Percentiles rank a stretch among this genome's conserved stretches.
These are phyloP conservation scores for Quercus ilex DNA, from an alignment of 306 rosid species.

Conservation along the genomic window DNA sequence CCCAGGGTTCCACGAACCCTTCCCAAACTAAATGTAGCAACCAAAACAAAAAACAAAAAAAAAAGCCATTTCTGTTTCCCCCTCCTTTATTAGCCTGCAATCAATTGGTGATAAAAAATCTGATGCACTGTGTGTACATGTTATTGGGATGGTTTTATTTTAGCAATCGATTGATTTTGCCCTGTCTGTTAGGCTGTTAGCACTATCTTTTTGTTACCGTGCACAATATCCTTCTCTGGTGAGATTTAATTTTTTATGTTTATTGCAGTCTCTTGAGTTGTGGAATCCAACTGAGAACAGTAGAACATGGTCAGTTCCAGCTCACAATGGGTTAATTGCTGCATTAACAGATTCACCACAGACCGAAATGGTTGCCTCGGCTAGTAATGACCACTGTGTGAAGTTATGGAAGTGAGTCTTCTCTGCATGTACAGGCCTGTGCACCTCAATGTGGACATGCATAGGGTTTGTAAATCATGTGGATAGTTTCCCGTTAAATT, in stretches of 20 bases:
- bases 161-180: background rate
- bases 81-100: background rate
- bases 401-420: slow-evolving; percentile 58
- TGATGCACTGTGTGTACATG: background rate
- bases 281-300: slow-evolving; percentile 44
- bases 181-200: background rate
- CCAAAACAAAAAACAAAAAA: too few species aligned
- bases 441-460: background rate
- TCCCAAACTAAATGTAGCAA: too few species aligned
- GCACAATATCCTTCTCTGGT: background rate
- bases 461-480: slow-evolving; percentile 2
- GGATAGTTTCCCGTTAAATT: slow-evolving; percentile 8
- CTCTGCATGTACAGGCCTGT: background rate
- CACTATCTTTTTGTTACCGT: background rate
- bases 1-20: too few species aligned
- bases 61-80: background rate
- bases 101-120: too few species aligned
- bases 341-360: slow-evolving; percentile 39
- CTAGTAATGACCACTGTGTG: slow-evolving; percentile 52
- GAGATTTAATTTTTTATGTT: background rate
- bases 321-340: slow-evolving; percentile 47
- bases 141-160: background rate
- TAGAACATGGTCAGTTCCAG: slow-evolving; percentile 29
- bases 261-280: slow-evolving; percentile 44
- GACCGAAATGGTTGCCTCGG: slow-evolving; percentile 52